Conservation (phyloP, 345 rosid genomes). For the Triadica sebifera region DNA sequence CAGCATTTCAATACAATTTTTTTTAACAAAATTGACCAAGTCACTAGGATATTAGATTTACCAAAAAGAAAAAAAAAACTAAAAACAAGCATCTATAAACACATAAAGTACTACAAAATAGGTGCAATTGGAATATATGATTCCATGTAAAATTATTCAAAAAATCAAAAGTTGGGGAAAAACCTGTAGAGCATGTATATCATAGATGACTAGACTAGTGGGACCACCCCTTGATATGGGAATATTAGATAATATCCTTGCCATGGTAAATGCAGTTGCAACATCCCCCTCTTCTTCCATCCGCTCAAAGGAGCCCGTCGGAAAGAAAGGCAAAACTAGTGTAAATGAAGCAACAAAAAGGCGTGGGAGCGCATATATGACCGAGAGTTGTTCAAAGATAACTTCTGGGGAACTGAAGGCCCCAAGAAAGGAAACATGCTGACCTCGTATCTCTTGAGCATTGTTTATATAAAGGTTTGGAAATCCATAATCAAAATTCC, state of each 20-base stretch:
- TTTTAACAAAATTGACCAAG: not conserved
- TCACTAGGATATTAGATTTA: not conserved
- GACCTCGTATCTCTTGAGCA: slow-evolving; percentile 88
- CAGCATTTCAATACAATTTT: not conserved
- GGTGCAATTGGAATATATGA: not conserved
- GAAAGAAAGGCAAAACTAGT: slow-evolving; percentile 91
- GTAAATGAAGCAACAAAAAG: slow-evolving; percentile 91
- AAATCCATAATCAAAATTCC: slow-evolving; percentile 95
- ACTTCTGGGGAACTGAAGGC: slow-evolving; percentile 91
- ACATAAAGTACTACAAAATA: not conserved
- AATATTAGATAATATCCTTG: slow-evolving; percentile 87
- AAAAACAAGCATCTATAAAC: not conserved
- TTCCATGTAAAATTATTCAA: not conserved
- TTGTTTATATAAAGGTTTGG: slow-evolving; percentile 90
- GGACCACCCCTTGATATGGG: slow-evolving; percentile 99
- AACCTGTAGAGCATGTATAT: slow-evolving; percentile 97
- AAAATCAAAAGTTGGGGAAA: not conserved
- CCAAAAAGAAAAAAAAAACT: not conserved
- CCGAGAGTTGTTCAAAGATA: slow-evolving; percentile 94
- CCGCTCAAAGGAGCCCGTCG: slow-evolving; percentile 96
- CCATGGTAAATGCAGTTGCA: slow-evolving; percentile 98
- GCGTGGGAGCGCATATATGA: slow-evolving; percentile 88
- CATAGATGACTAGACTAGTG: slow-evolving; percentile 89
- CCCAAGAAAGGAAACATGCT: slow-evolving; percentile 92
- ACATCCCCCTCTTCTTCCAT: slow-evolving; percentile 99